Conservation (phyloP, 129 eudicot species). For the Centaurea solstitialis region DNA sequence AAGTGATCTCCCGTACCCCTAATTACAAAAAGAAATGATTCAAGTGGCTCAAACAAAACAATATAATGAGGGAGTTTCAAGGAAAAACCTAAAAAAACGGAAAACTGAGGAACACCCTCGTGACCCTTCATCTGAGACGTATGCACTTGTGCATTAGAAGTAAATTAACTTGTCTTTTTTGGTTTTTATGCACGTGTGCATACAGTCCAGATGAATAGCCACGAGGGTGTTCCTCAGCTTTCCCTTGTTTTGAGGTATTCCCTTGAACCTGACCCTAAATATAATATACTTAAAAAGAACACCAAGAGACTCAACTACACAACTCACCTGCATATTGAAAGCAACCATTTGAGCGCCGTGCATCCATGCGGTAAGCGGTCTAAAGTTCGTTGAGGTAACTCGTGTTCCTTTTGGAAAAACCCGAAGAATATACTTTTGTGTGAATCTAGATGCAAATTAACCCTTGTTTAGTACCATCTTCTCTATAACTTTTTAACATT, state of each 20-base stretch:
- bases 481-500: background rate
- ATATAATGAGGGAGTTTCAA: background rate
- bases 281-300: background rate
- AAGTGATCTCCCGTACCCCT: constrained; percentile 49
- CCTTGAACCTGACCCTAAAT: too few species aligned
- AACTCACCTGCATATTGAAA: constrained; percentile 89
- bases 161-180: too few species aligned
- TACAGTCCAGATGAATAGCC: too few species aligned
- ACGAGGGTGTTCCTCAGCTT: too few species aligned
- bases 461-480: constrained; percentile 12
- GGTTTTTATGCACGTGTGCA: too few species aligned
- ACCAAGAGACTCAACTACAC: background rate
- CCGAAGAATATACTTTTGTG: constrained; percentile 79
- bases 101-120: too few species aligned
- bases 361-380: constrained; percentile 82
- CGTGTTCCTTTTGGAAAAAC: constrained; percentile 92
- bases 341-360: constrained; percentile 99
- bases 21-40: background rate
- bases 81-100: background rate
- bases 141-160: too few species aligned
- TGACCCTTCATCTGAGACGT: too few species aligned
- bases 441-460: constrained; percentile 55
- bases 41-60: background rate
- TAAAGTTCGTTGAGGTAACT: constrained; percentile 84
- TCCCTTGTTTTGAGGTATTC: too few species aligned